A percentile compares a stretch with the other conserved stretches of the same genome.
Evolutionary conservation across 2,329 filamentous ascomycete species (phyloP).

Genomic region (Lachnellula arida): DNA sequence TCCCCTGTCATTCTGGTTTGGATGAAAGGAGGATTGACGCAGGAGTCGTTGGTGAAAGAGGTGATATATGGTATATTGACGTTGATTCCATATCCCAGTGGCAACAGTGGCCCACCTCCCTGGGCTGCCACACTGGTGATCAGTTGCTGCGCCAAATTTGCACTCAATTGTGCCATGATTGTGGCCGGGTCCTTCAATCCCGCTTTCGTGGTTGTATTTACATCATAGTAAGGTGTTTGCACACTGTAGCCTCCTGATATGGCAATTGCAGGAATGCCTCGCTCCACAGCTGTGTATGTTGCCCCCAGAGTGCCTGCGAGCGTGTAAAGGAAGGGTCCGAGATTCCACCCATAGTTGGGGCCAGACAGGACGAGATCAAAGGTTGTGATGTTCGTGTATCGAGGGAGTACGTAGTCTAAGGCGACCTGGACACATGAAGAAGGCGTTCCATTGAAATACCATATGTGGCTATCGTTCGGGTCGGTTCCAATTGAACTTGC

Average conservation of each 20-base stretch:
- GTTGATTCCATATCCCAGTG: conserved; percentile 46
- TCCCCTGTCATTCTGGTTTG: conserved; percentile 46
- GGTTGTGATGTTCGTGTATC: conserved; percentile 41
- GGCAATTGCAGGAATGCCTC: conserved; percentile 46
- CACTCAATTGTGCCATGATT: conserved; percentile 38
- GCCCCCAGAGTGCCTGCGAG: conserved; percentile 47
- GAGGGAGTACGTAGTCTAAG: conserved; percentile 51
- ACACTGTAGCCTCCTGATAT: conserved; percentile 41
- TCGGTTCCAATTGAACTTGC: conserved; percentile 46
- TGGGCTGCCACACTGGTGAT: conserved; percentile 31
- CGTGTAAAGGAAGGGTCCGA: conserved; percentile 50
- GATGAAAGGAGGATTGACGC: conserved; percentile 39
- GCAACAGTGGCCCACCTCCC: conserved; percentile 35
- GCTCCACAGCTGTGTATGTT: conserved; percentile 45
- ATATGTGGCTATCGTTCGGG: conserved; percentile 48
- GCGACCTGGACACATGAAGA: conserved; percentile 52
- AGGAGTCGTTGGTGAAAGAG: conserved; percentile 35
- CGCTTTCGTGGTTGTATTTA: conserved; percentile 34
- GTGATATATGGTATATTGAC: conserved; percentile 47
- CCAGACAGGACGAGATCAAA: conserved; percentile 52
- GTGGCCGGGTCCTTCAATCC: conserved; percentile 38
- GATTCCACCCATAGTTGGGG: conserved; percentile 51
- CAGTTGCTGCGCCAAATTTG: conserved; percentile 42
- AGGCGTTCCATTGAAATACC: conserved; percentile 58
- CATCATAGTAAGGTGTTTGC: conserved; percentile 40